phyloP scores from a whole-genome alignment of 192 early-diverging fungal species.

The Globomyces pollinis-pini region DNA sequence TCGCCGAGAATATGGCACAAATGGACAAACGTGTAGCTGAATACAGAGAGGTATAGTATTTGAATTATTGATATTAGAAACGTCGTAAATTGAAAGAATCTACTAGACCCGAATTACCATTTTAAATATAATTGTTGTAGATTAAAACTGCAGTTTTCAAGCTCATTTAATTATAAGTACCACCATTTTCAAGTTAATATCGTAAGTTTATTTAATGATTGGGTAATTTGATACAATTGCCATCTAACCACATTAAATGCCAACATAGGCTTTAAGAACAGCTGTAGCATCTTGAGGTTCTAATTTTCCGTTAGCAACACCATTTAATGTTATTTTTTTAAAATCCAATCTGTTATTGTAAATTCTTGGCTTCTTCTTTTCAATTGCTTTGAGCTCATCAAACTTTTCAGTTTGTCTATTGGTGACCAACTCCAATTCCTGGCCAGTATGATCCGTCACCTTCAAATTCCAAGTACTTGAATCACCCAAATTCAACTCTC shows the following conservation, averaged over 20 bases:
- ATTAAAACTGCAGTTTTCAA: background rate
- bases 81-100: background rate
- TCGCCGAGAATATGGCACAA: background rate
- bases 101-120: slow-evolving; percentile 5
- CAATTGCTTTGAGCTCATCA: background rate
- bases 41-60: slow-evolving; percentile 5
- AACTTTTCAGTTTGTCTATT: slow-evolving; percentile 12
- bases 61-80: background rate
- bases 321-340: slow-evolving; percentile 22
- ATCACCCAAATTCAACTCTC: slow-evolving; percentile 29
- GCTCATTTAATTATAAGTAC: too few species aligned
- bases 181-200: too few species aligned
- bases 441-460: slow-evolving; percentile 16
- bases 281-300: too few species aligned
- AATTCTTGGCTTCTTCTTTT: slow-evolving; percentile 10
- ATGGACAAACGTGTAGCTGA: slow-evolving; percentile 1
- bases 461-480: slow-evolving; percentile 41
- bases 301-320: too few species aligned
- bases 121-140: slow-evolving; percentile 1
- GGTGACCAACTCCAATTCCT: slow-evolving; percentile 12
- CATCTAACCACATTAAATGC: too few species aligned
- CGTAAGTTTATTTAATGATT: too few species aligned
- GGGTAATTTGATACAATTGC: too few species aligned
- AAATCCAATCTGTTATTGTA: slow-evolving; percentile 10
- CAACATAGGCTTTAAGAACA: too few species aligned